A percentile compares a stretch with the other conserved stretches of the same genome.
Evolutionary conservation across 1,284 basidiomycete species (phyloP).

Genomic region (Trametes versicolor): DNA sequence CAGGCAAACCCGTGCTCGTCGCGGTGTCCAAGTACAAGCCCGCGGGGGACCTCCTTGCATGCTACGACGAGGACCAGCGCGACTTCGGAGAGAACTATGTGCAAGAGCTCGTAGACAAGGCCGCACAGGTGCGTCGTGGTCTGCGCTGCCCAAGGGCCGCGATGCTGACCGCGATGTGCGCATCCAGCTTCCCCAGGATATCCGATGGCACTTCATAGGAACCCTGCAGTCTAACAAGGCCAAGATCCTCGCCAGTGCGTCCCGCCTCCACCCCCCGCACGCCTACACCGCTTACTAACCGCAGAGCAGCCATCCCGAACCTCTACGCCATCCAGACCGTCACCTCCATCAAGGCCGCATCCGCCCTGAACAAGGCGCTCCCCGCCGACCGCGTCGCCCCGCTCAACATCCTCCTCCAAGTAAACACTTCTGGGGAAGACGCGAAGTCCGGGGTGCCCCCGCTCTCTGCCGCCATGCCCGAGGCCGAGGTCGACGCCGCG

Average conservation of each 20-base stretch:
- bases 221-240: conserved; percentile 96
- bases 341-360: conserved; percentile 88
- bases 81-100: conserved; percentile 99
- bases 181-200: conserved; percentile 78
- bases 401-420: conserved; percentile 87
- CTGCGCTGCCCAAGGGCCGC: conserved; percentile 9
- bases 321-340: conserved; percentile 92
- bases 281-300: conserved; percentile 21
- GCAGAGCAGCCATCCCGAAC: conserved; percentile 82
- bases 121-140: conserved; percentile 65
- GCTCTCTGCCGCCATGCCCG: conserved; percentile 42
- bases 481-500: conserved; percentile 39
- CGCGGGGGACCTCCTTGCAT: conserved; percentile 85
- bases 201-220: conserved; percentile 98
- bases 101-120: conserved; percentile 94
- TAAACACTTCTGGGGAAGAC: conserved; percentile 95
- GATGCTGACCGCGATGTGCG: conserved; percentile 9
- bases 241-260: conserved; percentile 84
- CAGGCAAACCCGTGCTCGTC: conserved; percentile 61
- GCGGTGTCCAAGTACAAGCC: conserved; percentile 98
- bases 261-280: conserved; percentile 15
- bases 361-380: conserved; percentile 83
- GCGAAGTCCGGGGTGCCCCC: conserved; percentile 89
- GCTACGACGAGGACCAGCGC: conserved; percentile 82
- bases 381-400: conserved; percentile 56